Evolutionary conservation across 208 protist species (phyloP), one percentile per base, ranked within the genome.

Genomic region (Crithidia fasciculata): DNA sequence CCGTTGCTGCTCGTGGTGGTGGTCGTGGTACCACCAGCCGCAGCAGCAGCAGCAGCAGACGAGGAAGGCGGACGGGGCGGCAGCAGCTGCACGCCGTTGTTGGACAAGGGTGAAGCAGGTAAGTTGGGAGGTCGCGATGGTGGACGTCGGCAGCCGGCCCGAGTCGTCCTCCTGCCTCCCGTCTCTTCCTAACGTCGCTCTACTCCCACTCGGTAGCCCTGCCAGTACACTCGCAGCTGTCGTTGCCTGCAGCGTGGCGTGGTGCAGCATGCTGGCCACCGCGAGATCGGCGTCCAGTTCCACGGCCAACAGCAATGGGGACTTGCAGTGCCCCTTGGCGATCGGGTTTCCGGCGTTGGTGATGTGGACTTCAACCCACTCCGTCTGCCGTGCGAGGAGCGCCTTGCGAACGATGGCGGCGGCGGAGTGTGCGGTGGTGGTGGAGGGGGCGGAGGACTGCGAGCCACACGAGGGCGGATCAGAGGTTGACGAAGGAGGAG

Each of bases 341-440:
- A 74, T 65, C n/a, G 78, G 59, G 69, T 79, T 67, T 45, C 81
- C 76, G 28, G 63, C 77, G 54, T 84, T 65, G 37, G 75, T 72
- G 72, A 87, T 36, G 72, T 84, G 82, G 57, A 80, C 54, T 41
- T 69, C 53, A 2, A 79, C 69, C 82, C 78, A 87, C 19, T 66
- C 69, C 8, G 3, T 61, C 50, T 16, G 59, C 56, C 49, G 7
- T 9, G 28, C 62, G 6, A 59, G 4, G 36, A 49, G 28, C 43
- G n/a, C 15, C 4, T 41, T 60, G 50, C 45, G 45, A 8, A 49
- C 45, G 9, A 49, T 15, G 9, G 45, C 39, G 6, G 47, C 57
- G 7, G 6, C 47, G 18, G 53, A 36, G 39, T 13, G 28, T 44
- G 67, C 44, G 41, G 37, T 41, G 55, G 19, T 12, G 5, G 45